Evolutionary conservation across 768 basidiomycete genomes (phyloP).

Genomic region (Kwoniella heveanensis): DNA sequence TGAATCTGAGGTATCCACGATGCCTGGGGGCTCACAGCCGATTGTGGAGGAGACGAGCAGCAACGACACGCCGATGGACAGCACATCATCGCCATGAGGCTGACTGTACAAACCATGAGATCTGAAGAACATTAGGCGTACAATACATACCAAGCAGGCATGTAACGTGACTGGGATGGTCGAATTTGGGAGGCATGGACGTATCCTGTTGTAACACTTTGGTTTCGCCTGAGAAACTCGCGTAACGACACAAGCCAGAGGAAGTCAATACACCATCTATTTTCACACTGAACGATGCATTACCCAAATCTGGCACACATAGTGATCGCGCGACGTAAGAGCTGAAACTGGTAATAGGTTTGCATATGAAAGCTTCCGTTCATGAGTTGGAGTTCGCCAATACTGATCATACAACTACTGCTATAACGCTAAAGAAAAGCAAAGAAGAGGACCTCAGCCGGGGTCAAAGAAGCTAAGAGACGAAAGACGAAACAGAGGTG

Average conservation of each 20-base stretch:
- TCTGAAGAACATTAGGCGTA: too few species aligned
- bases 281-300: too few species aligned
- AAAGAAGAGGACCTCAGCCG: background rate
- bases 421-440: background rate
- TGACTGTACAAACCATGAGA: too few species aligned
- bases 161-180: too few species aligned
- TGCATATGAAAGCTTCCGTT: background rate
- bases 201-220: background rate
- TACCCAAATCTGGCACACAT: too few species aligned
- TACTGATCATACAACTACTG: background rate
- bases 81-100: background rate
- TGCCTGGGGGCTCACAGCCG: slow-evolving; percentile 2
- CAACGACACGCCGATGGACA: background rate
- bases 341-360: too few species aligned
- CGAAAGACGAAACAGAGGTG: background rate
- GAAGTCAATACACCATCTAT: background rate
- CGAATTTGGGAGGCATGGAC: too few species aligned
- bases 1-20: background rate
- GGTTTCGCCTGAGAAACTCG: too few species aligned
- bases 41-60: background rate
- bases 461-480: background rate
- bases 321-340: too few species aligned
- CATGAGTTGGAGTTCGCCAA: background rate
- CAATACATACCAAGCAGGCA: too few species aligned
- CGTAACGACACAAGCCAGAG: background rate